phyloP scores from a whole-genome alignment of 371 early-diverging fungal species.

The Coemansia sp. region DNA sequence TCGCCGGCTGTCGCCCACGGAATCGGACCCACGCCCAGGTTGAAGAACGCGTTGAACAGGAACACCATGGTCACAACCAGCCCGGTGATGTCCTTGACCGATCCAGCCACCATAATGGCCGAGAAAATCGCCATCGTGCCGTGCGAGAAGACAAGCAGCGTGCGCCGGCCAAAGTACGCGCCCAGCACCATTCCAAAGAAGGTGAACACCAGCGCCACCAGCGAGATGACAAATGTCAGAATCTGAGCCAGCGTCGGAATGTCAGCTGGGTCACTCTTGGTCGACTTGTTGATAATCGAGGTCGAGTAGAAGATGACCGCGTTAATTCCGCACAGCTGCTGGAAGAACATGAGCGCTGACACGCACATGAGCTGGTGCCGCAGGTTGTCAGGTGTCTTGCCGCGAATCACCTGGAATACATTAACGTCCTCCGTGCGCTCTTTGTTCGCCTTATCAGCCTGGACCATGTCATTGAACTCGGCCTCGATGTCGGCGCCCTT shows the following conservation, averaged over 20 bases:
- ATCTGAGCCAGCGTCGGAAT: slow-evolving; percentile 50
- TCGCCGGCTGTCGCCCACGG: slow-evolving; percentile 75
- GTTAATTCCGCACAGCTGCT: slow-evolving; percentile 88
- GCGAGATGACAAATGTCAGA: slow-evolving; percentile 57
- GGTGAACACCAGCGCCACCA: slow-evolving; percentile 59
- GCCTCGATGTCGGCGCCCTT: slow-evolving; percentile 58
- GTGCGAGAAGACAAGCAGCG: slow-evolving; percentile 69
- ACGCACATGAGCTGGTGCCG: slow-evolving; percentile 53
- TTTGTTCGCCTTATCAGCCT: slow-evolving; percentile 29
- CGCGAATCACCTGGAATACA: slow-evolving; percentile 45
- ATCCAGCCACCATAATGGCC: slow-evolving; percentile 58
- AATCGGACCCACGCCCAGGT: slow-evolving; percentile 80
- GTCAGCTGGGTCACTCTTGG: slow-evolving; percentile 41
- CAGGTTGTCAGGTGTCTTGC: slow-evolving; percentile 48
- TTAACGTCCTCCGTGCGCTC: slow-evolving; percentile 49
- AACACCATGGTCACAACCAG: slow-evolving; percentile 69
- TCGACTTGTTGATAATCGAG: slow-evolving; percentile 52
- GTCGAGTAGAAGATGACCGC: slow-evolving; percentile 80
- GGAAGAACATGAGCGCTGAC: slow-evolving; percentile 65
- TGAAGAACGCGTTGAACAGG: slow-evolving; percentile 77
- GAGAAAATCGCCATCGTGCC: slow-evolving; percentile 61
- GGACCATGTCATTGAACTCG: slow-evolving; percentile 59
- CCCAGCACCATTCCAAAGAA: slow-evolving; percentile 59
- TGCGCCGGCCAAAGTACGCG: slow-evolving; percentile 74
- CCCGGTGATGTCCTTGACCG: slow-evolving; percentile 53